Evolutionary conservation across 2,329 filamentous ascomycete species (phyloP), one percentile per base, ranked within the genome.

Genomic region (Didymella pinodella): DNA sequence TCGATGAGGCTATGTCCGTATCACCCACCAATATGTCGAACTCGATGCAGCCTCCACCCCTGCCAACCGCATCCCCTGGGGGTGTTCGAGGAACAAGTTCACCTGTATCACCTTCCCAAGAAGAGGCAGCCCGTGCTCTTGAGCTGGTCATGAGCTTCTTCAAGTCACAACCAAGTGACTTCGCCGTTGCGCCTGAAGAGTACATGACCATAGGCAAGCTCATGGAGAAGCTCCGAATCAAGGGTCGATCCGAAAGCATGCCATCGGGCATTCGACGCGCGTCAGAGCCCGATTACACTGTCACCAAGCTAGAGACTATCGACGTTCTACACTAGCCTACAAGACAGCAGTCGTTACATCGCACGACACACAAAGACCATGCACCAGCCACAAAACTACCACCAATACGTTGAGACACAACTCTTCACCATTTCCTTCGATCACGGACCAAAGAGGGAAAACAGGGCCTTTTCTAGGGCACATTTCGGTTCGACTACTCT

Each of bases 141-240:
- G 89, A 94, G 69, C 88, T 93, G 2, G 86, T 97, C 20, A 85
- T 96, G 74, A 89, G 80, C 60, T 97, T 94, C 72, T 90, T 97
- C 74, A 86, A 92, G 67, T 88, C 88, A 60, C 86, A 90, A 65
- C 86, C 88, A 0, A 81, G 77, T 22, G 89, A 88, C 1, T 85
- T 92, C 31, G 86, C 91, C 16, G 87, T 91, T 16, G 91, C 95
- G 70, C 86, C 92, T 46, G 85, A 86, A 68, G 93, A 97, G 63
- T 93, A 90, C 74, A 77, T 91, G 64, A 86, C 88, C 3, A 88
- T 97, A 47, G 84, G 92, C 18, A 92, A 92, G 73, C 80, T 97
- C 64, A 94, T 93, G 75, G 90, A 96, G 76, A 96, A 94, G 77
- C 83, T 97, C 29, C 88, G 91, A 60, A 81, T 96, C 34, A 86